A percentile compares a stretch with the other conserved stretches of the same genome.
These are phyloP conservation scores for Rhizopogon vesiculosus DNA, from an alignment of 768 basidiomycete genomes.

Conservation along the genomic window DNA sequence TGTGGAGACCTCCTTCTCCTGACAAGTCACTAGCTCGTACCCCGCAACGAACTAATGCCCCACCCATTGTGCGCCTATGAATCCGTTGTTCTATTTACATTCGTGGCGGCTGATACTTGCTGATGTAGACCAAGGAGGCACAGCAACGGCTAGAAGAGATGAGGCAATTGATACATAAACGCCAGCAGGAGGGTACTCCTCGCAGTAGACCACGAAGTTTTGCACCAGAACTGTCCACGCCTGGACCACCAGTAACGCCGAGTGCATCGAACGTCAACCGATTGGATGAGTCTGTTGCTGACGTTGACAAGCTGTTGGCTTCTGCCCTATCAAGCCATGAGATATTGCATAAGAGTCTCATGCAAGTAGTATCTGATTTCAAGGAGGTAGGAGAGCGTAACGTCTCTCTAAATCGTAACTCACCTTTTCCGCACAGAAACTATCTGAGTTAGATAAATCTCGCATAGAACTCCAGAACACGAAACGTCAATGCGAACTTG, in stretches of 20 bases:
- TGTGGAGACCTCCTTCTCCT: constrained; percentile 52
- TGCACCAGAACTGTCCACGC: constrained; percentile 12
- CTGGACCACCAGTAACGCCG: constrained; percentile 15
- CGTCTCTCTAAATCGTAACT: background rate
- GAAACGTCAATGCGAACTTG: constrained; percentile 72
- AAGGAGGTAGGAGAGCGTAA: constrained; percentile 45
- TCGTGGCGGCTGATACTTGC: constrained; percentile 6
- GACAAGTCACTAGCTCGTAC: constrained; percentile 45
- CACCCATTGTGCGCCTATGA: constrained; percentile 36
- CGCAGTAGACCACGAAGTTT: constrained; percentile 41
- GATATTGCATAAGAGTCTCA: constrained; percentile 45
- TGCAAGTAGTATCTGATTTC: constrained; percentile 44
- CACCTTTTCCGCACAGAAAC: constrained; percentile 38
- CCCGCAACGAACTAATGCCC: constrained; percentile 35
- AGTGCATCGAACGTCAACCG: constrained; percentile 9
- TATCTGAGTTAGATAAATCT: constrained; percentile 56
- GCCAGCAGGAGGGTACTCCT: constrained; percentile 50
- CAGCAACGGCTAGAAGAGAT: constrained; percentile 81
- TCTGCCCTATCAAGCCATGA: constrained; percentile 53
- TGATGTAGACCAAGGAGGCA: constrained; percentile 61
- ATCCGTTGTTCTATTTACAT: background rate
- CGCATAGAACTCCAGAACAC: constrained; percentile 62
- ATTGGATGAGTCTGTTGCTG: constrained; percentile 48
- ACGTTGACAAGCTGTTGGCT: constrained; percentile 54
- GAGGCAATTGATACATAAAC: constrained; percentile 63